A percentile compares a stretch with the other conserved stretches of the same genome.
phyloP scores from a whole-genome alignment of 148 eudicot genomes.

The Silene conica region DNA sequence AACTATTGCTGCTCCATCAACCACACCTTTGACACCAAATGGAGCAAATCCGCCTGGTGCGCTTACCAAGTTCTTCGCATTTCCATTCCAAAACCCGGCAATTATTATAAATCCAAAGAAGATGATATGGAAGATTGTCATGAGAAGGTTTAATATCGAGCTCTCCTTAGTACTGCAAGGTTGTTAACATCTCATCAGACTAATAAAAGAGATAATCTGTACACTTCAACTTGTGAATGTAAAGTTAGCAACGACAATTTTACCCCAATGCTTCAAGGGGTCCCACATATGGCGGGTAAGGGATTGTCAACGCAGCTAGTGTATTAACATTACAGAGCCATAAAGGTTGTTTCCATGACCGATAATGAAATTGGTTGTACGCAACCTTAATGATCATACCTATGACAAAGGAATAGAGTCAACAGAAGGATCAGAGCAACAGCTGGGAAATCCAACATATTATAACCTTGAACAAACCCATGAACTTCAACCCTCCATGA shows the following conservation, averaged over 20 bases:
- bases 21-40: constrained; percentile 61
- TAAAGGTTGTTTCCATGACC: no score
- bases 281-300: no score
- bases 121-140: constrained; percentile 63
- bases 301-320: no score
- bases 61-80: constrained; percentile 47
- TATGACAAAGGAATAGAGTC: constrained; percentile 60
- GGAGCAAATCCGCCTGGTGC: constrained; percentile 65
- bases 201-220: neutral
- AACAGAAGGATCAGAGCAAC: constrained; percentile 67
- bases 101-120: constrained; percentile 68
- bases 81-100: constrained; percentile 60
- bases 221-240: no score
- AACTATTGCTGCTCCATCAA: constrained; percentile 80
- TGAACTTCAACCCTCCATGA: constrained; percentile 61
- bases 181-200: constrained; percentile 1
- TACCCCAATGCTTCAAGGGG: no score
- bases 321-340: no score
- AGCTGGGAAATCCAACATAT: constrained; percentile 77
- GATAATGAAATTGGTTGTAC: no score
- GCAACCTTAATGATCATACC: constrained; percentile 30
- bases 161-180: constrained; percentile 75
- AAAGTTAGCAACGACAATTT: no score
- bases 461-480: constrained; percentile 55
- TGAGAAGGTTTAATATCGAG: constrained; percentile 55